Base-by-base conservation (phyloP, 768 basidiomycete species). In the Lentinula edodes region DNA sequence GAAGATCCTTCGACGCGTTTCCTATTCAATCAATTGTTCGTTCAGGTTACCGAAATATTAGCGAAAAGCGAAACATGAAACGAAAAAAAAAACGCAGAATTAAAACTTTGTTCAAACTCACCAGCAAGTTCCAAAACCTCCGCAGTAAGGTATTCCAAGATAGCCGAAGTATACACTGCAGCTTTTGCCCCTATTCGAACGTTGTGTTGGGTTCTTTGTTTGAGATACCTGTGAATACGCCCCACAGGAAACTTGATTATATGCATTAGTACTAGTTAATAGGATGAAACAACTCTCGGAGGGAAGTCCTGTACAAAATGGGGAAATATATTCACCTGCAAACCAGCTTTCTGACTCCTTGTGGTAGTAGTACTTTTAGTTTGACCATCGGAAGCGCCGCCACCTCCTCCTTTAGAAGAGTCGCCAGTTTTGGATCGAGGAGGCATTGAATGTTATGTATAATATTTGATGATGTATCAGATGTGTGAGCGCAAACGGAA, bases 161-260 rank as follows among this genome's bases (percentile, higher is more conserved):
- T 94, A 36, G 95, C 95, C 41, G 91, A 88, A n/a, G 93, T 93
- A 74, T 96, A 96, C 15, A 98, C 95, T 8, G 95, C 94, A 32
- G 95, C 95, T 73, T 97, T 97, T n/a, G 94, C 95, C 34, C 95
- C 95, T 65, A 98, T 93, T 41, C 95, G 90, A 58, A 96, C 88
- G 70, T 95, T 95, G 75, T 95, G 89, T 71, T 94, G 91, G 16
- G 93, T 96, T 65, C 90, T 84, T 70, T 89, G 89, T 73, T 97
- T 95, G 66, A 97, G 77, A 76, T 92, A 96, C 78, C 95, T 86
- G 72, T 98, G 95, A 61, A 97, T 95, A 92, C 95, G 95, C 55
- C 95, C 94, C 50, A 97, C 95, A 41, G 95, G 94, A 74, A 97
- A 97, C 93, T 28, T 28, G 28, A 28, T 28, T 28, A 28, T 28